These are phyloP conservation scores for Colletotrichum sp. DNA, from an alignment of 2,329 filamentous ascomycete genomes.

Conservation along the genomic window DNA sequence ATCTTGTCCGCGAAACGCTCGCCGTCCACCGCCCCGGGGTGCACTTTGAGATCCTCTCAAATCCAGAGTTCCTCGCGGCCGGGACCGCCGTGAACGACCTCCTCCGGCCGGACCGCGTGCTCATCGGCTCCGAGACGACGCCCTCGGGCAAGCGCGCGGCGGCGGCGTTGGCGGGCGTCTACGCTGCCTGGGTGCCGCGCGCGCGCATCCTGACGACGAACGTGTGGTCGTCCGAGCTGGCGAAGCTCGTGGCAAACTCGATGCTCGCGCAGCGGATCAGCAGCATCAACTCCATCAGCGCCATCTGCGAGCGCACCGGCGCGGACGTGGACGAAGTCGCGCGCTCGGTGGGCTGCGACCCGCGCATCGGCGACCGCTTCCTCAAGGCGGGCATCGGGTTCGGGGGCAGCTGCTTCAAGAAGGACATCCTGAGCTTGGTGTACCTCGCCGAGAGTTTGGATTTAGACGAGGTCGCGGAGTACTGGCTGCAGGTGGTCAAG, in stretches of 20 bases:
- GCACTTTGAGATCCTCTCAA: slow-evolving; percentile 78
- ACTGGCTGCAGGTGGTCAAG: slow-evolving; percentile 75
- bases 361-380: slow-evolving; percentile 74
- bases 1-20: slow-evolving; percentile 71
- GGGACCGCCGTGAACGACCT: slow-evolving; percentile 77
- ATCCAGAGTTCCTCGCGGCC: slow-evolving; percentile 82
- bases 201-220: slow-evolving; percentile 74
- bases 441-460: slow-evolving; percentile 76
- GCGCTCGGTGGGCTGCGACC: slow-evolving; percentile 69
- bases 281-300: slow-evolving; percentile 80
- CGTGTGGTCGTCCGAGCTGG: slow-evolving; percentile 78
- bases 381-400: slow-evolving; percentile 79
- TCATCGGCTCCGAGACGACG: slow-evolving; percentile 74
- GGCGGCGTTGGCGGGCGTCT: slow-evolving; percentile 67
- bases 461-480: slow-evolving; percentile 73
- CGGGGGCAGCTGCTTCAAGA: slow-evolving; percentile 82
- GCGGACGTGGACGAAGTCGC: slow-evolving; percentile 77
- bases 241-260: slow-evolving; percentile 81
- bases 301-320: slow-evolving; percentile 77
- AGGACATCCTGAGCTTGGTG: slow-evolving; percentile 77
- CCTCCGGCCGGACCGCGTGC: slow-evolving; percentile 71
- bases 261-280: slow-evolving; percentile 82
- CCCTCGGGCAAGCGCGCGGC: slow-evolving; percentile 66
- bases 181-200: slow-evolving; percentile 73
- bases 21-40: slow-evolving; percentile 64